Evolutionary conservation across 768 basidiomycete species (phyloP).

Genomic region (Rhodotorula graminis): DNA sequence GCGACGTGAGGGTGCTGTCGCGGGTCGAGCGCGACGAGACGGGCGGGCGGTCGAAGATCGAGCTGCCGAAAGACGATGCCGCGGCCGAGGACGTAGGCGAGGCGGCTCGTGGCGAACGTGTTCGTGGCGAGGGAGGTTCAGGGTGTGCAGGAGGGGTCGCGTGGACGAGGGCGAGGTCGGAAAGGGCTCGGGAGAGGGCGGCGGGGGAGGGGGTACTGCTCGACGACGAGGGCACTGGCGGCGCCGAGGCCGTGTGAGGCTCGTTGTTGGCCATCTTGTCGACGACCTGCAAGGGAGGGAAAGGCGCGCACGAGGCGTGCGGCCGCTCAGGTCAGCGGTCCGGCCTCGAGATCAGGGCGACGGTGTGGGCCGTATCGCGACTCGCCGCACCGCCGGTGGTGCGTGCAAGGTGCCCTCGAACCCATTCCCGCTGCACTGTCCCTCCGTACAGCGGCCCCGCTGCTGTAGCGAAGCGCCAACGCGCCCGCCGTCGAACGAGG

Average conservation of each 20-base stretch:
- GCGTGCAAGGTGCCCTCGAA: too few relatives aligned
- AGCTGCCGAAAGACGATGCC: conserved; percentile 10
- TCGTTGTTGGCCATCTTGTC: not conserved
- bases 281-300: not conserved
- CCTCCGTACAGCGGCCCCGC: too few relatives aligned
- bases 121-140: not conserved
- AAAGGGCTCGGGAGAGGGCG: conserved; percentile 10
- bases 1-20: conserved; percentile 1
- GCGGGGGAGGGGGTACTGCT: not conserved
- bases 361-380: too few relatives aligned
- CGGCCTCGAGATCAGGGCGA: too few relatives aligned
- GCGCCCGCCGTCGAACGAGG: too few relatives aligned
- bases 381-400: too few relatives aligned
- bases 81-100: conserved; percentile 6
- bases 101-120: not conserved
- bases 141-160: not conserved
- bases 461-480: too few relatives aligned
- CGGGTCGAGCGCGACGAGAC: conserved; percentile 4
- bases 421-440: too few relatives aligned
- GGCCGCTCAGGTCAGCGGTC: not conserved
- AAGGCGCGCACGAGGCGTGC: too few relatives aligned
- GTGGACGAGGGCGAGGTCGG: not conserved
- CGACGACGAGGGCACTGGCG: not conserved
- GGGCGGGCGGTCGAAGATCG: conserved; percentile 11
- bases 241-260: not conserved